Base-by-base conservation (phyloP, 1,284 basidiomycete species). In the Salmacisia buchloeana region DNA sequence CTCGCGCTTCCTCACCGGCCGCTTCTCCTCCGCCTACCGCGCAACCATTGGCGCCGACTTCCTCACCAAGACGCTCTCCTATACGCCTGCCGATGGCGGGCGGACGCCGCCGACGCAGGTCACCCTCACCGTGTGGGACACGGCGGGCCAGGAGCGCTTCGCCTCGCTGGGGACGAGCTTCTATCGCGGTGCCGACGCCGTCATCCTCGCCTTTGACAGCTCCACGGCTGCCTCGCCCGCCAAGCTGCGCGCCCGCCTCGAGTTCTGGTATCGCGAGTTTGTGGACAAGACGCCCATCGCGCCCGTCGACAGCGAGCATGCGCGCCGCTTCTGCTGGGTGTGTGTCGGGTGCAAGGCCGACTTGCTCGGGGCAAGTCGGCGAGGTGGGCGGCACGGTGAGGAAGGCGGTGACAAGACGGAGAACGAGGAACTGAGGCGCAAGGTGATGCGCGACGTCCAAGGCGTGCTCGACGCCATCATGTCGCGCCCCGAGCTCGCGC, bases 141-240 rank as follows among this genome's bases (percentile, higher is more conserved):
- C 75, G 0, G 75, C 75, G 1, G 75, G 75, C 0, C 75, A 76
- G 62, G 75, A 79, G 39, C 65, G 77, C 12, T 79, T 79, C 59
- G 69, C 74, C 46, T 69, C 70, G 25, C 60, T 79, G 18, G 75
- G 76, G 0, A 63, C 67, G 3, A 76, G 75, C 13, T 76, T 76
- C 54, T 76, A 76, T 49, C 38, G 75, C 4, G 75, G 75, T 29
- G 73, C 75, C 2, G 75, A 76, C 60, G 75, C 75, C 1, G 71
- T 72, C 29, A 62, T 76, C 10, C 64, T 76, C 58, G 64, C 67
- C 1, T 68, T 75, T 25, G 75, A 76, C 56, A 60, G 63, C 12
- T 63, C 49, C 13, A 41, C 65, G 10, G 60, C 57, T 2, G 59
- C 36, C n/a, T 29, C 63, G 13, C 60, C 15, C 59, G 25, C 57